Evolutionary conservation across 768 basidiomycete genomes (phyloP).

Genomic region (Trametes meyenii): DNA sequence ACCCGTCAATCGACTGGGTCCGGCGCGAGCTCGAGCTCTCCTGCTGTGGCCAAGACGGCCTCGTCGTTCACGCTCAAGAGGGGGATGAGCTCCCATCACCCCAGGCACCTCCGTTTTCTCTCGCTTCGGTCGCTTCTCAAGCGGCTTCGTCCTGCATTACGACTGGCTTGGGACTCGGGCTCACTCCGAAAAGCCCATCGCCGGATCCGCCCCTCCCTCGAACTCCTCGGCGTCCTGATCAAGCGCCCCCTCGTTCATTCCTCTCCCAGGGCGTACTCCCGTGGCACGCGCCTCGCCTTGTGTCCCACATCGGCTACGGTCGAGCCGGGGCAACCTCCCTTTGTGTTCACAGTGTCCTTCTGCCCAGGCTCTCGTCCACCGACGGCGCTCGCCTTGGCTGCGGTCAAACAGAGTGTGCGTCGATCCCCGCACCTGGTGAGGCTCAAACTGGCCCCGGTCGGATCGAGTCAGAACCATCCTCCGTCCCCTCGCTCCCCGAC

Average conservation of each 20-base stretch:
- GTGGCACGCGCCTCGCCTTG: too few relatives aligned
- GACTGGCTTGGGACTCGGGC: too few relatives aligned
- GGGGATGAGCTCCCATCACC: slow-evolving; percentile 1
- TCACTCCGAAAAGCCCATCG: too few relatives aligned
- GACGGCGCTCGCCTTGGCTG: slow-evolving; percentile 2
- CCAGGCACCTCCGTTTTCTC: background rate
- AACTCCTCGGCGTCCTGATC: too few relatives aligned
- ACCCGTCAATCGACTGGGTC: slow-evolving; percentile 41
- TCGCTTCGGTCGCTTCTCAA: background rate
- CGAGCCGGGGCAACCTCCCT: too few relatives aligned
- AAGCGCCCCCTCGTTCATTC: too few relatives aligned
- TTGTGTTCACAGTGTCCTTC: background rate
- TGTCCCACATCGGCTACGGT: too few relatives aligned
- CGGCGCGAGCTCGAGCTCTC: slow-evolving; percentile 31
- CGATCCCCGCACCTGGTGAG: background rate
- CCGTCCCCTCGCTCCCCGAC: too few relatives aligned
- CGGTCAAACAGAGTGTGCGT: slow-evolving; percentile 7
- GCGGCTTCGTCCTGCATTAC: too few relatives aligned
- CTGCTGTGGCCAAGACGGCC: slow-evolving; percentile 16
- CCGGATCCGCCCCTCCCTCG: too few relatives aligned
- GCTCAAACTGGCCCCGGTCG: background rate
- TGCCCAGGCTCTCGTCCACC: slow-evolving; percentile 1
- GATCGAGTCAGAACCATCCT: too few relatives aligned
- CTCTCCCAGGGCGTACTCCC: too few relatives aligned
- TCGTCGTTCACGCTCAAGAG: background rate